These are phyloP conservation scores for Chlorella sp. DNA, from an alignment of 139 green algal genomes.

Conservation along the genomic window DNA sequence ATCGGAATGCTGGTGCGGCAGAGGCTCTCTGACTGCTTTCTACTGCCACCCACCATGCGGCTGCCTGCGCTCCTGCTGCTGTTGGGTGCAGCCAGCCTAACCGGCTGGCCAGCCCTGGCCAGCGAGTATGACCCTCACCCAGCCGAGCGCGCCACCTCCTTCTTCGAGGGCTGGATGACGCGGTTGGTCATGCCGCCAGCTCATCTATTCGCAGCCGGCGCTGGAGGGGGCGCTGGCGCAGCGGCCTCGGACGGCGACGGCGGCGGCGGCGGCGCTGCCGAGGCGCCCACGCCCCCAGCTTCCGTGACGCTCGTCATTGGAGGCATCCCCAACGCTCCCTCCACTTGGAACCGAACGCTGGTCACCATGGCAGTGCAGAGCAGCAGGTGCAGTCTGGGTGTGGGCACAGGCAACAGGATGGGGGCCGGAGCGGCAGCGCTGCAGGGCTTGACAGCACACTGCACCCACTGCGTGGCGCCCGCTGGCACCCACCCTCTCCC, in stretches of 20 bases:
- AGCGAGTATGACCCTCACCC: constrained; percentile 13
- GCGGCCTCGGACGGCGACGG: not conserved
- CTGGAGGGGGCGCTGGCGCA: not conserved
- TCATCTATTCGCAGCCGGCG: too few species aligned
- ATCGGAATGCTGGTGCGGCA: too few species aligned
- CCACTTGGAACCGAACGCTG: not conserved
- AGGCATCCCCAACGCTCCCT: not conserved
- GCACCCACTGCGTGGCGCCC: not conserved
- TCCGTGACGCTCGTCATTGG: not conserved
- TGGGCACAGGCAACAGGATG: not conserved
- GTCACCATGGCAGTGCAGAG: not conserved
- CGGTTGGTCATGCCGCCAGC: too few species aligned
- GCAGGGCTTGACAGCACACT: too few species aligned
- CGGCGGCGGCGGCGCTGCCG: not conserved
- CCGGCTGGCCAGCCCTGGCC: too few species aligned
- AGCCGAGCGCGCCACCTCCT: not conserved
- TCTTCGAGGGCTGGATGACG: not conserved
- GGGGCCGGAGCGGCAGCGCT: too few species aligned
- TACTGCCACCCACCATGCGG: not conserved
- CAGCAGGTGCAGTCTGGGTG: not conserved
- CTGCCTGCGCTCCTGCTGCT: not conserved
- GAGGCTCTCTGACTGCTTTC: too few species aligned
- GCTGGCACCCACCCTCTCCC: not conserved
- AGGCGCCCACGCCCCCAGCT: not conserved
- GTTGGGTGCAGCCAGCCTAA: not conserved